Percentiles rank a stretch among this genome's conserved stretches.
Conservation (phyloP, 2,329 filamentous ascomycete species). For the Botryosphaeria dothidea region DNA sequence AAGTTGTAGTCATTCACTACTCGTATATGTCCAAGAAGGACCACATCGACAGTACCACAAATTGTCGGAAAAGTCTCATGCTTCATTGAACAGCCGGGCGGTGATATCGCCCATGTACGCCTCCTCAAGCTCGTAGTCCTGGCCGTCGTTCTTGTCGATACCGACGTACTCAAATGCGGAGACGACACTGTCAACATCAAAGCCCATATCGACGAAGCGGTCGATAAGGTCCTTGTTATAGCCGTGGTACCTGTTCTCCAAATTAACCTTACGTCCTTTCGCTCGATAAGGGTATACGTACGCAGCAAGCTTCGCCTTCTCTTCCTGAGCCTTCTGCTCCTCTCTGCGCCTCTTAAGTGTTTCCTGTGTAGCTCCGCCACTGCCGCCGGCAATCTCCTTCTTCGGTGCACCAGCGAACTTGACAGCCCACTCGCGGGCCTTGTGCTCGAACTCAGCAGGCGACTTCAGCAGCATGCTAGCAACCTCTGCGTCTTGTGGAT, state of each 20-base stretch:
- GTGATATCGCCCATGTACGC: conserved; percentile 90
- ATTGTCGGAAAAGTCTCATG: conserved; percentile 42
- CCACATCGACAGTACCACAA: background rate
- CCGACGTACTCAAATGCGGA: conserved; percentile 79
- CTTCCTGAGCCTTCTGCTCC: conserved; percentile 59
- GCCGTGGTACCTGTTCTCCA: conserved; percentile 70
- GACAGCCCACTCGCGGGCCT: conserved; percentile 89
- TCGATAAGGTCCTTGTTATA: conserved; percentile 84
- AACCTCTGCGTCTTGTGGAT: conserved; percentile 95
- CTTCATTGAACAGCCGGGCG: conserved; percentile 78
- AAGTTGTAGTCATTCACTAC: background rate
- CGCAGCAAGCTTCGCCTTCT: conserved; percentile 57
- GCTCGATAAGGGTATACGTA: conserved; percentile 35
- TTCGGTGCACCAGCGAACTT: conserved; percentile 75
- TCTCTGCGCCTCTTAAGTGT: conserved; percentile 59
- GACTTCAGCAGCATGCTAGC: conserved; percentile 83
- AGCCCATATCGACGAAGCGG: conserved; percentile 87
- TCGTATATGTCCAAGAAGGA: background rate
- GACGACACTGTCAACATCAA: conserved; percentile 83
- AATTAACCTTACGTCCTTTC: background rate
- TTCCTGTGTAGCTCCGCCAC: conserved; percentile 54
- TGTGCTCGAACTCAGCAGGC: conserved; percentile 75
- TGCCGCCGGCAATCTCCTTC: conserved; percentile 54
- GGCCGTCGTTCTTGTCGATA: conserved; percentile 74
- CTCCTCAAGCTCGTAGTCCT: conserved; percentile 85